These are phyloP conservation scores for Rostrohypoxylon terebratum DNA, from an alignment of 495 filamentous ascomycete species.

Conservation along the genomic window DNA sequence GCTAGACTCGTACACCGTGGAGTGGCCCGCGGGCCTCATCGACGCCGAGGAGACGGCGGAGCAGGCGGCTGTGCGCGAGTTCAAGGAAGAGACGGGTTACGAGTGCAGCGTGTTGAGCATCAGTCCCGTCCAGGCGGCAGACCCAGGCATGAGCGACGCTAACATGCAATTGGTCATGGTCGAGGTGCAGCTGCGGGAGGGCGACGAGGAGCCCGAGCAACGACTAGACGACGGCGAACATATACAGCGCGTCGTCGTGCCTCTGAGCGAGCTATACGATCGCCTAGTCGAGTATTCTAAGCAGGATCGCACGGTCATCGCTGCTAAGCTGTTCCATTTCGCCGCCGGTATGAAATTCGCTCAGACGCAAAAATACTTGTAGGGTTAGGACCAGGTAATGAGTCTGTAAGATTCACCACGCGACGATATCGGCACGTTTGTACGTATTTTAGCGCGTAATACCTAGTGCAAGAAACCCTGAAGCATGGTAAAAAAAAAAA, in stretches of 20 bases:
- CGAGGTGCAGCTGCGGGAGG: conserved; percentile 72
- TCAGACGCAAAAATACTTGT: conserved; percentile 52
- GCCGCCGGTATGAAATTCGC: conserved; percentile 59
- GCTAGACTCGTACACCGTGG: conserved; percentile 78
- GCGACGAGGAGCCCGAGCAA: conserved; percentile 70
- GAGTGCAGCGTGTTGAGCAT: conserved; percentile 51
- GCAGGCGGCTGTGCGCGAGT: conserved; percentile 82
- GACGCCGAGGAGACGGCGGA: conserved; percentile 83
- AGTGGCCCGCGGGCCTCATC: conserved; percentile 86
- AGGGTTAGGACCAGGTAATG: background rate
- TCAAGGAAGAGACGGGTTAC: conserved; percentile 93
- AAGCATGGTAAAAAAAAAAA: background rate
- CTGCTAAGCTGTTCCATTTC: conserved; percentile 61
- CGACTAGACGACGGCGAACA: conserved; percentile 85
- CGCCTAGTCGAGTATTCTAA: conserved; percentile 59
- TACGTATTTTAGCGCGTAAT: background rate
- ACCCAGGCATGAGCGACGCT: conserved; percentile 82
- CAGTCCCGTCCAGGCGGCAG: conserved; percentile 54
- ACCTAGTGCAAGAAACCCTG: background rate
- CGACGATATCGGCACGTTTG: background rate
- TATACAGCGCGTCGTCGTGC: conserved; percentile 81
- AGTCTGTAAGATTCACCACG: background rate
- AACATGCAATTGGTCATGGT: conserved; percentile 86
- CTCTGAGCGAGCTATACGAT: conserved; percentile 67
- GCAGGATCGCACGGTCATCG: conserved; percentile 51